These are phyloP conservation scores for Penicillium tannophilum DNA, from an alignment of 495 filamentous ascomycete genomes.

Conservation along the genomic window DNA sequence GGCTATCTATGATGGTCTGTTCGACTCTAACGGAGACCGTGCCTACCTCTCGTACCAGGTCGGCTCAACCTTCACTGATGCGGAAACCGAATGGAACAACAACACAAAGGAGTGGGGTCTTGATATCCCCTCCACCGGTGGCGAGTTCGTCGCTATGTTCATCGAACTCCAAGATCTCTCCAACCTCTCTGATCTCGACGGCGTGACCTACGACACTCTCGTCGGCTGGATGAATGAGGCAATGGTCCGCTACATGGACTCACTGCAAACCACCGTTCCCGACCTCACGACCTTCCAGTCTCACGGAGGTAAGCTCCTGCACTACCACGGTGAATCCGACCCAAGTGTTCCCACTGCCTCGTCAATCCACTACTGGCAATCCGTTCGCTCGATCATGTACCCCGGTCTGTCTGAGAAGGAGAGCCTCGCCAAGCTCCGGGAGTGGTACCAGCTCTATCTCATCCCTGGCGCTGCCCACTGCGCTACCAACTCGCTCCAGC, in stretches of 20 bases:
- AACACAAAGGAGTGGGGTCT: conserved; percentile 35
- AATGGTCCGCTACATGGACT: conserved; percentile 15
- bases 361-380: conserved; percentile 49
- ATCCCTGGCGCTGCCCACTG: conserved; percentile 53
- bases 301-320: conserved; percentile 51
- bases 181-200: conserved; percentile 19
- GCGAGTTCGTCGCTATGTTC: conserved; percentile 7
- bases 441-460: conserved; percentile 51
- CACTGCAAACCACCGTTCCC: conserved; percentile 38
- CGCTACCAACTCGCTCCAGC: conserved; percentile 33
- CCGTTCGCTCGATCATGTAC: conserved; percentile 52
- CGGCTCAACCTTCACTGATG: conserved; percentile 28
- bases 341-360: conserved; percentile 43
- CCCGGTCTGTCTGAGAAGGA: conserved; percentile 34
- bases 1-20: conserved; percentile 33
- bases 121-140: conserved; percentile 13
- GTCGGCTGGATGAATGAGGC: conserved; percentile 42
- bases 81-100: conserved; percentile 28
- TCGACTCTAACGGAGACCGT: conserved; percentile 29
- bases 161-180: conserved; percentile 11
- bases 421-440: conserved; percentile 36
- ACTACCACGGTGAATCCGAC: conserved; percentile 53
- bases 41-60: conserved; percentile 39
- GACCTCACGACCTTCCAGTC: conserved; percentile 45
- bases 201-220: conserved; percentile 50